These are phyloP conservation scores for Xerocomus brunneocitrinus DNA, from an alignment of 768 basidiomycete genomes.

Conservation along the genomic window DNA sequence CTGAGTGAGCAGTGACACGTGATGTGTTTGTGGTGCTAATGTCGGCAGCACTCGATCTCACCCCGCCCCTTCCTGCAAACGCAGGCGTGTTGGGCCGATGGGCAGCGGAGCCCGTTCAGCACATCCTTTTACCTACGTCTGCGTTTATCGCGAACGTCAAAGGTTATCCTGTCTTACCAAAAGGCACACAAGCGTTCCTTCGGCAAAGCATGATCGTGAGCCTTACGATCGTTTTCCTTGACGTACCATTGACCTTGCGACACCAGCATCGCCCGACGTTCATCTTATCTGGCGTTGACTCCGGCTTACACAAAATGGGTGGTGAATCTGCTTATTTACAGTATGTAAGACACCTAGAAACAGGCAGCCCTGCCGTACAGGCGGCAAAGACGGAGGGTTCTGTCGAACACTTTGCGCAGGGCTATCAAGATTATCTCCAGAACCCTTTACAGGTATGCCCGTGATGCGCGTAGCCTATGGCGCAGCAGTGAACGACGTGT, in stretches of 20 bases:
- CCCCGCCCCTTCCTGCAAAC: constrained; percentile 79
- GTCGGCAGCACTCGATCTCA: constrained; percentile 79
- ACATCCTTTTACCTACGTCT: constrained; percentile 83
- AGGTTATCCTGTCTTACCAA: constrained; percentile 95
- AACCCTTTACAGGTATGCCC: constrained; percentile 79
- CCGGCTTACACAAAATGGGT: constrained; percentile 68
- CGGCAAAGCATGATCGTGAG: constrained; percentile 83
- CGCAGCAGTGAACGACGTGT: constrained; percentile 4
- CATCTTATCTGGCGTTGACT: constrained; percentile 68
- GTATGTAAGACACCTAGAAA: constrained; percentile 81
- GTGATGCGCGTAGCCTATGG: constrained; percentile 1
- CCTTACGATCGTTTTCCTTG: constrained; percentile 15
- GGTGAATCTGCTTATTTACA: constrained; percentile 87
- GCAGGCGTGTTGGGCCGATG: constrained; percentile 77
- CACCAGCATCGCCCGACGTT: constrained; percentile 78
- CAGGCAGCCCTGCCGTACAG: constrained; percentile 63
- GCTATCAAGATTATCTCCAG: constrained; percentile 94
- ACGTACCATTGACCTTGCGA: constrained; percentile 16
- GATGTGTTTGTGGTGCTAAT: constrained; percentile 9
- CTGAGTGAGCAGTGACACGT: constrained; percentile 60
- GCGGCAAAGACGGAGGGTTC: constrained; percentile 65
- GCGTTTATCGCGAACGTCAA: constrained; percentile 94
- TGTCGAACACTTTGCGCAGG: constrained; percentile 85
- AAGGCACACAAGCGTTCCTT: constrained; percentile 88
- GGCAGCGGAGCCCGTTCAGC: constrained; percentile 89